These are phyloP conservation scores for Exidia glandulosa DNA, from an alignment of 768 basidiomycete species.

Conservation along the genomic window DNA sequence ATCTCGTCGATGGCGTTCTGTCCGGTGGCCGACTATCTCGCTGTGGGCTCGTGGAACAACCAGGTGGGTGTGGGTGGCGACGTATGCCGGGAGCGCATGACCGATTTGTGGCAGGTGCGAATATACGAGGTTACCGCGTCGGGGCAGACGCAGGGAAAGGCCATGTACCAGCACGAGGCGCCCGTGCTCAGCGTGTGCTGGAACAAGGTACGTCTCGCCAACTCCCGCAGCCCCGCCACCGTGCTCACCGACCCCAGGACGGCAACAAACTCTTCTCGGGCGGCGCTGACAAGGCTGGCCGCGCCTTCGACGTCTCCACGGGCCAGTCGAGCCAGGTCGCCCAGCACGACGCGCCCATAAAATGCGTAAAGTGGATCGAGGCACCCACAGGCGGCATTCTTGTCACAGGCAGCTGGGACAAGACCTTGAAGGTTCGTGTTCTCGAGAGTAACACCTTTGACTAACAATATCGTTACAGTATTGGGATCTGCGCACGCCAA, in stretches of 20 bases:
- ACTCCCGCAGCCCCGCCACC: not conserved
- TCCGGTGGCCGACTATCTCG: constrained; percentile 75
- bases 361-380: constrained; percentile 72
- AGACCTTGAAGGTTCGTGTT: constrained; percentile 73
- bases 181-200: constrained; percentile 84
- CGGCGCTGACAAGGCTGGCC: constrained; percentile 91
- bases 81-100: not conserved
- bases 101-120: constrained; percentile 47
- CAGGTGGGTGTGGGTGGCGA: constrained; percentile 46
- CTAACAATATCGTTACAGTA: constrained; percentile 49
- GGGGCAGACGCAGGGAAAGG: constrained; percentile 72
- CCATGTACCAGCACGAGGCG: constrained; percentile 82
- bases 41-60: constrained; percentile 91
- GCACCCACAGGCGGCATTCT: constrained; percentile 58
- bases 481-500: constrained; percentile 79
- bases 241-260: constrained; percentile 38
- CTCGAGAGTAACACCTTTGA: not conserved
- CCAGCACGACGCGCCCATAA: constrained; percentile 83
- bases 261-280: constrained; percentile 86
- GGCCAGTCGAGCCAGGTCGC: constrained; percentile 76
- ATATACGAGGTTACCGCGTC: constrained; percentile 80
- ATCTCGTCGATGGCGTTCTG: constrained; percentile 82
- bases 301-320: constrained; percentile 82
- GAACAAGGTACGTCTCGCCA: constrained; percentile 57
- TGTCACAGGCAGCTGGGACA: constrained; percentile 96